A percentile compares a stretch with the other conserved stretches of the same genome.
Evolutionary conservation across 148 eudicot genomes (phyloP).

Genomic region (Cornus suecica): DNA sequence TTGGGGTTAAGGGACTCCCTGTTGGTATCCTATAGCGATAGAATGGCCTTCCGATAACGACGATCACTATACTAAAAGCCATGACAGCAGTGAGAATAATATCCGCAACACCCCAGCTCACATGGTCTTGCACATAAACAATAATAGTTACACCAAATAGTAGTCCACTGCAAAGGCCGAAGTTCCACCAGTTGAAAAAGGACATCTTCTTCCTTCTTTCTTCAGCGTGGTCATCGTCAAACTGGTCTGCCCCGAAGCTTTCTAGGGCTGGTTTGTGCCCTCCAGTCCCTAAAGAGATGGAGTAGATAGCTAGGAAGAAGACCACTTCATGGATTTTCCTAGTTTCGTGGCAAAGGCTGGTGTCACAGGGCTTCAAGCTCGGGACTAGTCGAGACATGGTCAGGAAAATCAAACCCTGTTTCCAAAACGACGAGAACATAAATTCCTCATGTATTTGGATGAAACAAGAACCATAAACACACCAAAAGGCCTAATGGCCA

Average conservation of each 20-base stretch:
- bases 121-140: constrained; percentile 69
- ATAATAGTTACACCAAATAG: constrained; percentile 65
- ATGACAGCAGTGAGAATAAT: constrained; percentile 39
- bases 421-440: not conserved
- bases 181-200: constrained; percentile 86
- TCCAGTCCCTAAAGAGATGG: constrained; percentile 71
- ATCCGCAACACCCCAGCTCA: constrained; percentile 62
- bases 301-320: constrained; percentile 62
- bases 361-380: constrained; percentile 48
- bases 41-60: constrained; percentile 55
- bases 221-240: constrained; percentile 54
- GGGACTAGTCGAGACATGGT: constrained; percentile 60
- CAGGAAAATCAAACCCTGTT: constrained; percentile 61
- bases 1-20: constrained; percentile 68
- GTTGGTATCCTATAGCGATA: constrained; percentile 54
- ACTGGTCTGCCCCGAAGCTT: constrained; percentile 91
- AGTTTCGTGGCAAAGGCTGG: constrained; percentile 31
- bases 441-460: not conserved
- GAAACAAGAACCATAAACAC: too few species aligned
- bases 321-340: constrained; percentile 43
- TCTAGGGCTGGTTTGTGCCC: constrained; percentile 79
- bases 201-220: constrained; percentile 70
- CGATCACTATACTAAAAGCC: constrained; percentile 42
- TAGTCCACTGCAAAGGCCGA: constrained; percentile 59
- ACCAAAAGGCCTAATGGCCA: too few species aligned